Base-by-base conservation (phyloP, 2,329 filamentous ascomycete genomes). In the Diaporthe helianthi region DNA sequence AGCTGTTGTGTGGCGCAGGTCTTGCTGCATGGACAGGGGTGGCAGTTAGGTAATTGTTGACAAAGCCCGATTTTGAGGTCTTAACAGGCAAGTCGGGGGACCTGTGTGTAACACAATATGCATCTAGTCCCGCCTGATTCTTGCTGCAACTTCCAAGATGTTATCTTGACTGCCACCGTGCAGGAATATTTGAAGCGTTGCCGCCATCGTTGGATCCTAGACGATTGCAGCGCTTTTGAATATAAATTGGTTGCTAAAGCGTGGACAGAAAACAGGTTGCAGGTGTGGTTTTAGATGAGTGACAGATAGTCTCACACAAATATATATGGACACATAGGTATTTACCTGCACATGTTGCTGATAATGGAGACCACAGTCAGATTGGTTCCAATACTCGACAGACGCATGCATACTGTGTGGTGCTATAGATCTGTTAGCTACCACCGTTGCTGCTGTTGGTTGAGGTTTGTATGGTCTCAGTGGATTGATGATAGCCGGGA, bases 401-500 rank as follows among this genome's bases (percentile, higher is more conserved):
- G 24, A 3, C 22, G 19, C 13, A 58, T 41, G 6, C 24, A 22
- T 17, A 47, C n/a, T 22, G 41, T n/a, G 19, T n/a, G 17, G n/a
- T 22, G 19, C 31, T 36, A 19, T 10, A 53, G 19, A 22, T 17
- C 29, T 22, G 24, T 22, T 19, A 22, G n/a, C 33, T 7, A 9
- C 33, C n/a, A n/a, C 24, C 8, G 36, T 26, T 58, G 22, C 54
- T 60, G 17, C 54, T 13, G 54, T n/a, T 44, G 36, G 22, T 44
- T 47, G 41, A 46, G 41, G 55, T 61, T 61, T 46, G 26, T 61
- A 15, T 63, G 58, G 44, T 63, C 36, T 63, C 44, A 63, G 58
- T 49, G 41, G 58, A 63, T 61, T 24, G 26, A n/a, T 33, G 41
- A 61, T 61, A 47, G 41, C 29, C 19, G 29, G 58, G 29, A 36